phyloP scores from a whole-genome alignment of 1,284 basidiomycete species.

The Ustanciosporium gigantosporum region DNA sequence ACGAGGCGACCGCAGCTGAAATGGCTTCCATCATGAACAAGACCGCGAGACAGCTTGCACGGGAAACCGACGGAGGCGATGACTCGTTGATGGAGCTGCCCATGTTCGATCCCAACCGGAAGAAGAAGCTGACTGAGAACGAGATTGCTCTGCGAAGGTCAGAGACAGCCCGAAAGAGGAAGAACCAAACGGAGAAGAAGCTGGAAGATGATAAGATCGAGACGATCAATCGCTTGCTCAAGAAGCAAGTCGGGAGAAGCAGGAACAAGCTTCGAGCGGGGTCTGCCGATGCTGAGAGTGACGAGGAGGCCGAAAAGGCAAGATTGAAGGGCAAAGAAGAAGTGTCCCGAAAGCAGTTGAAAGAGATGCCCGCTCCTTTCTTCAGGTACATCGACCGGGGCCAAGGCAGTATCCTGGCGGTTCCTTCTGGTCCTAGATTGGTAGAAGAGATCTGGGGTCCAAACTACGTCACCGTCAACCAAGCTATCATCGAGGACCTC shows the following conservation, averaged over 20 bases:
- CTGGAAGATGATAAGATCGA: conserved; percentile 86
- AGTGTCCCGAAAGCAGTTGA: conserved; percentile 18
- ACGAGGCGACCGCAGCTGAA: conserved; percentile 29
- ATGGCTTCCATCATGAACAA: conserved; percentile 37
- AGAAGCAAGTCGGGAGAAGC: conserved; percentile 66
- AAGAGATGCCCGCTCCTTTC: conserved; percentile 30
- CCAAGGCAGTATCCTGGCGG: conserved; percentile 17
- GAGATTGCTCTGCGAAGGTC: conserved; percentile 79
- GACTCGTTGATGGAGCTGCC: conserved; percentile 48
- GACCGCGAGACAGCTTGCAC: conserved; percentile 55
- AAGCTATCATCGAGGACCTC: conserved; percentile 17
- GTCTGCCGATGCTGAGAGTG: conserved; percentile 13
- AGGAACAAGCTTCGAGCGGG: conserved; percentile 40
- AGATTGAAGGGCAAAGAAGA: conserved; percentile 13
- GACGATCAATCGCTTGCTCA: conserved; percentile 86
- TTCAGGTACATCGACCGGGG: conserved; percentile 19
- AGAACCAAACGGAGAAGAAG: conserved; percentile 83
- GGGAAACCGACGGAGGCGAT: conserved; percentile 32
- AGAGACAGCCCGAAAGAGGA: conserved; percentile 81
- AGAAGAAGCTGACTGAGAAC: conserved; percentile 77
- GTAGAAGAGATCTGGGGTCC: conserved; percentile 8
- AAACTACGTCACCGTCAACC: conserved; percentile 13
- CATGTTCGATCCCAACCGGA: conserved; percentile 64
- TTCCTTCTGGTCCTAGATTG: conserved; percentile 10
- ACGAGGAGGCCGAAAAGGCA: conserved; percentile 16